phyloP scores from a whole-genome alignment of 2,329 filamentous ascomycete species.

The Colletotrichum sojae region DNA sequence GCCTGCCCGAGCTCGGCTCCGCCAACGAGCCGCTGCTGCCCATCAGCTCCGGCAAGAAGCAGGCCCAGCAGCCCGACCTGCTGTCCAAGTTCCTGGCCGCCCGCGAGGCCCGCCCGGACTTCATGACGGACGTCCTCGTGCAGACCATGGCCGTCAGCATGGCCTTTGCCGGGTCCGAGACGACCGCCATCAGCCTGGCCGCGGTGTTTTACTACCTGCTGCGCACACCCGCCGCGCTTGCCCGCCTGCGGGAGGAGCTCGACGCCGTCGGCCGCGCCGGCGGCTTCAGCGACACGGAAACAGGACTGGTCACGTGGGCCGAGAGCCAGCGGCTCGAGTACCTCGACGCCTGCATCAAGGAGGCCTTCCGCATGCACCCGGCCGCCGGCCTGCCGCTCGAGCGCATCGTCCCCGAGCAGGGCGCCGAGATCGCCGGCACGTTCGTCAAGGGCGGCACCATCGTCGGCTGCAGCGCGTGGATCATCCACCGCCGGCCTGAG shows the following conservation, averaged over 20 bases:
- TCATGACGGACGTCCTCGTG: constrained; percentile 79
- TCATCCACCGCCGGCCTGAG: constrained; percentile 77
- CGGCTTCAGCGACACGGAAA: constrained; percentile 63
- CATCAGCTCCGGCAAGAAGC: constrained; percentile 52
- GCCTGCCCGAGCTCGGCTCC: constrained; percentile 62
- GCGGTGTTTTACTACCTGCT: constrained; percentile 82
- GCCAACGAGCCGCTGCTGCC: constrained; percentile 55
- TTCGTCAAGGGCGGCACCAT: constrained; percentile 79
- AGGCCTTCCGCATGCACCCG: constrained; percentile 83
- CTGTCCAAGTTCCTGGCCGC: constrained; percentile 81
- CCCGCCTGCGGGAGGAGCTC: constrained; percentile 72
- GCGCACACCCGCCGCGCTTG: constrained; percentile 70
- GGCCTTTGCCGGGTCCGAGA: constrained; percentile 83
- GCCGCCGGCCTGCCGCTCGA: constrained; percentile 81
- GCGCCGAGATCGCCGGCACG: constrained; percentile 73
- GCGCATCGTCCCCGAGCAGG: constrained; percentile 76
- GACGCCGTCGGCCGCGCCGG: constrained; percentile 70
- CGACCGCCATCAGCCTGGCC: constrained; percentile 81
- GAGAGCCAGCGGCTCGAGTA: constrained; percentile 81
- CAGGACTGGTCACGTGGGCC: constrained; percentile 76
- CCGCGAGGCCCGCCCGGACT: constrained; percentile 75
- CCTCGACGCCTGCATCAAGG: constrained; percentile 83
- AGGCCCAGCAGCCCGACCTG: constrained; percentile 67
- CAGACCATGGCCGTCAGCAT: constrained; percentile 81
- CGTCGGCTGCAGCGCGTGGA: constrained; percentile 82